Evolutionary conservation across 495 filamentous ascomycete genomes (phyloP).

Genomic region (Neurospora sp.): DNA sequence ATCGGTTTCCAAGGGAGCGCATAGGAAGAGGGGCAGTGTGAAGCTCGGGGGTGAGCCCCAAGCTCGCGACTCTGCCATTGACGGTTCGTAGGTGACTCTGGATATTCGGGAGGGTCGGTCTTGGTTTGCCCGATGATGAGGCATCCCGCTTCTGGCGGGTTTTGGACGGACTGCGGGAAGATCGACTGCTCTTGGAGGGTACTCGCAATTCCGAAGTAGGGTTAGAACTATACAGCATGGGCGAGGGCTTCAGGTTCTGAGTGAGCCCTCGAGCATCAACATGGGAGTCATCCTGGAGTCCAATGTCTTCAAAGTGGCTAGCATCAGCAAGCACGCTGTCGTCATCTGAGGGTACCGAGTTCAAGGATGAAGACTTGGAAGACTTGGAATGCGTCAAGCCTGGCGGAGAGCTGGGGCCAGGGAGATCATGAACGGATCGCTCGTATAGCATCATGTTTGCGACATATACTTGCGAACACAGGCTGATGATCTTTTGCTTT

Average conservation of each 20-base stretch:
- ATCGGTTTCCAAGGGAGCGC: slow-evolving; percentile 26
- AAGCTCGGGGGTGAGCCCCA: slow-evolving; percentile 22
- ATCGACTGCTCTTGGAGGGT: slow-evolving; percentile 25
- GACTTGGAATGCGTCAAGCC: slow-evolving; percentile 78
- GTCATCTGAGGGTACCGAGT: slow-evolving; percentile 61
- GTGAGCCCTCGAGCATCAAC: slow-evolving; percentile 28
- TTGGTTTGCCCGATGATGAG: slow-evolving; percentile 3
- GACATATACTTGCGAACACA: slow-evolving; percentile 1
- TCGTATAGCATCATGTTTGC: slow-evolving; percentile 49
- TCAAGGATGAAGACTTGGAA: slow-evolving; percentile 83
- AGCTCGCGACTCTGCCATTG: slow-evolving; percentile 22
- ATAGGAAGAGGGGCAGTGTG: slow-evolving; percentile 20
- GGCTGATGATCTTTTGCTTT: background rate
- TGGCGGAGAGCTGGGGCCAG: slow-evolving; percentile 68
- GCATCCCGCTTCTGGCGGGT: slow-evolving; percentile 17
- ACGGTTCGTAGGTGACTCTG: slow-evolving; percentile 20
- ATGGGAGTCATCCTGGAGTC: slow-evolving; percentile 58
- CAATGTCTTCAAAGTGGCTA: slow-evolving; percentile 88
- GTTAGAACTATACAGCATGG: slow-evolving; percentile 31
- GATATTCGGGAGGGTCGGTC: slow-evolving; percentile 17
- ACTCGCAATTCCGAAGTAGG: slow-evolving; percentile 32
- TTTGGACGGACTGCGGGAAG: slow-evolving; percentile 17
- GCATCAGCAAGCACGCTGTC: slow-evolving; percentile 57
- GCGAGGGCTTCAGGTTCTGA: slow-evolving; percentile 32
- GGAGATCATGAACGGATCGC: slow-evolving; percentile 33